Evolutionary conservation across 305 asterid genomes (phyloP).

Genomic region (Solanum hybrid): DNA sequence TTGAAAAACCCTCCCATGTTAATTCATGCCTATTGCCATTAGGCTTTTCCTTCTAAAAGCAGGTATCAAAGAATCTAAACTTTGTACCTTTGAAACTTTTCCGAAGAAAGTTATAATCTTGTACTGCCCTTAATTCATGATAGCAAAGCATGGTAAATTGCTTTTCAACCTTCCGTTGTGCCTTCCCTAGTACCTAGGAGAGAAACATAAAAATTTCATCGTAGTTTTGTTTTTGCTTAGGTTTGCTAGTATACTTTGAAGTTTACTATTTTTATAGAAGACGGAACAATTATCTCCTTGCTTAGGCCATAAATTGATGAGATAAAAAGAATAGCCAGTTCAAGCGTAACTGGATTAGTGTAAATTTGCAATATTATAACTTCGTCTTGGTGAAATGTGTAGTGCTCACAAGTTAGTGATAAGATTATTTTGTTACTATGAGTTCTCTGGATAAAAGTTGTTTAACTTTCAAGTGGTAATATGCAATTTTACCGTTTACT

Average conservation of each 20-base stretch:
- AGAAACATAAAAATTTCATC: background rate
- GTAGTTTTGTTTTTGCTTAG: background rate
- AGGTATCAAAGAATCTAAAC: background rate
- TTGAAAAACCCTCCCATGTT: background rate
- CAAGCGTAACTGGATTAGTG: no score
- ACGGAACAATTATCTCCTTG: background rate
- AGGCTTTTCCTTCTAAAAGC: background rate
- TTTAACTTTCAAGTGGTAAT: no score
- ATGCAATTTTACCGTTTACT: no score
- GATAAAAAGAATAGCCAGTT: no score
- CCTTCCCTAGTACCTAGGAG: background rate
- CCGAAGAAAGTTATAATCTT: background rate
- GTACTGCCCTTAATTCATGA: background rate
- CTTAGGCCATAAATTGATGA: no score
- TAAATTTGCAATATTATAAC: no score
- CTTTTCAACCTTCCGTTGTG: background rate
- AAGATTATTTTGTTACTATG: no score
- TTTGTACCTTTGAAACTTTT: background rate
- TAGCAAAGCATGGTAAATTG: slow-evolving; percentile 19
- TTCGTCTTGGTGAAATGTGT: no score
- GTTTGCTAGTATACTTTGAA: background rate
- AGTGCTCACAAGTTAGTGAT: no score
- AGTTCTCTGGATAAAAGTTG: no score
- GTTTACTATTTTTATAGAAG: background rate
- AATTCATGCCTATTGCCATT: background rate